phyloP scores from a whole-genome alignment of 108 stramenopile species.

The Thalassiosira profunda region DNA sequence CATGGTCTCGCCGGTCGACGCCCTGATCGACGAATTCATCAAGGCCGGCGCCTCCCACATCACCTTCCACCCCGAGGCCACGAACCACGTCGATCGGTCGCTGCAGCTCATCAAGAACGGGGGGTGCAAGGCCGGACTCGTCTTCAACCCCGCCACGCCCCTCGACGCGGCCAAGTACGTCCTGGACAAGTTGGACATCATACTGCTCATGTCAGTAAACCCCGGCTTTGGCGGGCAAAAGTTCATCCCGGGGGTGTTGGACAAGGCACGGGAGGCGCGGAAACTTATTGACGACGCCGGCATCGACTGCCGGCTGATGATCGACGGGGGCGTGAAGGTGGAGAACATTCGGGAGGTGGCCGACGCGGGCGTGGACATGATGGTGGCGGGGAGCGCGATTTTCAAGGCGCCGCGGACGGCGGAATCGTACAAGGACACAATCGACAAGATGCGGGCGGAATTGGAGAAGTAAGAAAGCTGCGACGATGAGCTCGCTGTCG shows the following conservation, averaged over 20 bases:
- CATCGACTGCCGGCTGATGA: constrained; percentile 96
- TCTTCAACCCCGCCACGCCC: constrained; percentile 97
- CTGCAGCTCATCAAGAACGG: constrained; percentile 94
- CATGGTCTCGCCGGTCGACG: constrained; percentile 98
- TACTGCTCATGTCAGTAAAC: constrained; percentile 98
- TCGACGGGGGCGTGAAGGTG: constrained; percentile 94
- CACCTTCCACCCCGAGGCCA: constrained; percentile 99
- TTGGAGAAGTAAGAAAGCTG: too few relatives aligned
- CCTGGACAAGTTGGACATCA: constrained; percentile 98
- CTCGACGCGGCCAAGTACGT: constrained; percentile 92
- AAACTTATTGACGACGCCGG: constrained; percentile 96
- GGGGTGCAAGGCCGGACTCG: constrained; percentile 98
- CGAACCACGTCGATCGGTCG: constrained; percentile 95
- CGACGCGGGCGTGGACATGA: constrained; percentile 98
- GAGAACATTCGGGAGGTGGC: constrained; percentile 96
- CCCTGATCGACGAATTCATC: constrained; percentile 93
- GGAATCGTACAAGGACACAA: constrained; percentile 96
- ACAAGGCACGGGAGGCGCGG: constrained; percentile 96
- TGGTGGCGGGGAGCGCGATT: constrained; percentile 98
- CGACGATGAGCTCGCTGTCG: too few relatives aligned
- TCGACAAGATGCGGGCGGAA: constrained; percentile 96
- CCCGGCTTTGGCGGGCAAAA: constrained; percentile 98
- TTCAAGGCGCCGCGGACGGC: constrained; percentile 96
- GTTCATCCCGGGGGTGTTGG: constrained; percentile 93
- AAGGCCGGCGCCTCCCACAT: constrained; percentile 98